Percentiles rank a stretch among this genome's conserved stretches.
Evolutionary conservation across 108 stramenopile species (phyloP).

Genomic region (Fistulifera solaris): DNA sequence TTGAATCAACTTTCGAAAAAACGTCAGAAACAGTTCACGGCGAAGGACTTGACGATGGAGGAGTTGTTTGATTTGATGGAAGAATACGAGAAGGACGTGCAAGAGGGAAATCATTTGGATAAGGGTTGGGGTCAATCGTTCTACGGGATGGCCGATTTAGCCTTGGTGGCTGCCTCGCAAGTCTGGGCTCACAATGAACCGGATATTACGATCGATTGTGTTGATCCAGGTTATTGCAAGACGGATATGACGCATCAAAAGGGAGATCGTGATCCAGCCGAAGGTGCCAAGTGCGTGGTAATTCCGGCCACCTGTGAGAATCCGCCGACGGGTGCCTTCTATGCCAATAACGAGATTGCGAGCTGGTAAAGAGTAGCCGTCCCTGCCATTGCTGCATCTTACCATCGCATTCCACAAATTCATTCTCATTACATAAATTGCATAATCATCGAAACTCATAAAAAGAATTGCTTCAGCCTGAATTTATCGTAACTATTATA

Average conservation of each 20-base stretch:
- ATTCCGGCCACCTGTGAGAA: slow-evolving; percentile 50
- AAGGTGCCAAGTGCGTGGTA: slow-evolving; percentile 65
- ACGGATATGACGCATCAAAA: slow-evolving; percentile 73
- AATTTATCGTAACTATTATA: too few relatives aligned
- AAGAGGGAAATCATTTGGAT: slow-evolving; percentile 32
- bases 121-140: slow-evolving; percentile 63
- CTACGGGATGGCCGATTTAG: slow-evolving; percentile 80
- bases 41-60: slow-evolving; percentile 26
- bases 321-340: slow-evolving; percentile 46
- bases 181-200: slow-evolving; percentile 41
- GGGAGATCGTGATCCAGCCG: slow-evolving; percentile 44
- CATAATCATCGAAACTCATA: too few relatives aligned
- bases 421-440: too few relatives aligned
- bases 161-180: slow-evolving; percentile 63
- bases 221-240: slow-evolving; percentile 73
- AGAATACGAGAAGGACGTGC: slow-evolving; percentile 48
- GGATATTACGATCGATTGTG: slow-evolving; percentile 39
- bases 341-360: slow-evolving; percentile 26
- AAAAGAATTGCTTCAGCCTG: too few relatives aligned
- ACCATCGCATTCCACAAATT: too few relatives aligned
- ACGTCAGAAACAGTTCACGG: slow-evolving; percentile 27
- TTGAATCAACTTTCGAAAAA: slow-evolving; percentile 33
- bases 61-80: slow-evolving; percentile 31
- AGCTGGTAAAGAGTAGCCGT: slow-evolving; percentile 32
- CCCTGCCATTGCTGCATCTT: neutral